A percentile compares a stretch with the other conserved stretches of the same genome.
phyloP scores from a whole-genome alignment of 2,329 filamentous ascomycete genomes.

The Chaetomium globosum region DNA sequence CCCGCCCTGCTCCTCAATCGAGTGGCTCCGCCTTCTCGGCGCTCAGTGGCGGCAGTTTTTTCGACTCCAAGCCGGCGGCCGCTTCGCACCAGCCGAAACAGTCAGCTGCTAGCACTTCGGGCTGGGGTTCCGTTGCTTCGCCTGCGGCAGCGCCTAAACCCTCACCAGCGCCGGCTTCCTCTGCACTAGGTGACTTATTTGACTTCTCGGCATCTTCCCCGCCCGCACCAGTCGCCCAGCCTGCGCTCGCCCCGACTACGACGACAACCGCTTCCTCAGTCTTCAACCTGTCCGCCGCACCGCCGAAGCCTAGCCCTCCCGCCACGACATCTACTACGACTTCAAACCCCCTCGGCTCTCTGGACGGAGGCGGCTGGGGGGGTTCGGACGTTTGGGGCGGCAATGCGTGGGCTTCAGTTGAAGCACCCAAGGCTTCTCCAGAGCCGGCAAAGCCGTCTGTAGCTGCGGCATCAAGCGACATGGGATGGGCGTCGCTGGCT shows the following conservation, averaged over 20 bases:
- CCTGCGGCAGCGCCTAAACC: constrained; percentile 45
- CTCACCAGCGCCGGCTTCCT: constrained; percentile 51
- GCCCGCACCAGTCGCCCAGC: constrained; percentile 48
- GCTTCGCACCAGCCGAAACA: constrained; percentile 53
- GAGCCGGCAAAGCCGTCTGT: constrained; percentile 44
- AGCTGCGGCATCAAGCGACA: constrained; percentile 49
- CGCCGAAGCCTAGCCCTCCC: constrained; percentile 49
- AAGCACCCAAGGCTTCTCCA: constrained; percentile 48
- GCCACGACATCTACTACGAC: constrained; percentile 46
- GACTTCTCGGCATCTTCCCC: constrained; percentile 64
- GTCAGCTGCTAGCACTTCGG: constrained; percentile 64
- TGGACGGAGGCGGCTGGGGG: constrained; percentile 43
- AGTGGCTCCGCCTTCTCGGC: constrained; percentile 51
- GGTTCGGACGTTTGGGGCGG: constrained; percentile 79
- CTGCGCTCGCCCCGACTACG: constrained; percentile 47
- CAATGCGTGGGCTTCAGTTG: constrained; percentile 74
- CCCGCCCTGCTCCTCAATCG: constrained; percentile 42
- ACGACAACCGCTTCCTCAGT: constrained; percentile 60
- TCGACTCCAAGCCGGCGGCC: constrained; percentile 68
- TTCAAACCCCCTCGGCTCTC: constrained; percentile 45
- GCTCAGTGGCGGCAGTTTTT: constrained; percentile 77
- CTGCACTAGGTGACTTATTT: constrained; percentile 77
- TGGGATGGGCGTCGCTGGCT: constrained; percentile 64
- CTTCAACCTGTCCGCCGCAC: constrained; percentile 74
- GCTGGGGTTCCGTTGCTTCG: constrained; percentile 61